A percentile compares a stretch with the other conserved stretches of the same genome.
phyloP scores from a whole-genome alignment of 116 monocot genomes.

The Posidonia oceanica region DNA sequence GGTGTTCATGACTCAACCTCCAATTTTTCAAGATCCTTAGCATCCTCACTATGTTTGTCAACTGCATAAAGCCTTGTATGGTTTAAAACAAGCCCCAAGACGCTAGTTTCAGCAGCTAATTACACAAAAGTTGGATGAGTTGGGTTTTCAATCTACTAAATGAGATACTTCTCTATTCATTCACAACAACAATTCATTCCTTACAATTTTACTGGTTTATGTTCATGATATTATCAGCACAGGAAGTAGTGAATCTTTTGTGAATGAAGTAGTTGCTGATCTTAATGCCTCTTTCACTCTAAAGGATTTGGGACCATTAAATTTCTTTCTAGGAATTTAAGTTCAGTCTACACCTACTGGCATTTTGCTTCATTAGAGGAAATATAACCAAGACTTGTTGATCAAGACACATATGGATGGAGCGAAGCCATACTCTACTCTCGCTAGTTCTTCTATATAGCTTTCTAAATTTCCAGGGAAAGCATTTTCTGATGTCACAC shows the following conservation, averaged over 20 bases:
- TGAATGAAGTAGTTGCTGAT: background rate
- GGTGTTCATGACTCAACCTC: background rate
- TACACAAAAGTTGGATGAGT: background rate
- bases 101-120: background rate
- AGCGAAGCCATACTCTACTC: background rate
- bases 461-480: background rate
- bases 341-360: background rate
- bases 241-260: background rate
- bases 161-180: background rate
- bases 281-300: background rate
- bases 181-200: background rate
- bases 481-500: background rate
- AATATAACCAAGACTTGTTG: background rate
- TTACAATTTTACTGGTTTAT: background rate
- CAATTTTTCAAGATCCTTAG: background rate
- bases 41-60: background rate
- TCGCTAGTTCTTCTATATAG: background rate
- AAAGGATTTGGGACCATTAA: background rate
- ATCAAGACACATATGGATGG: background rate
- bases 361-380: background rate
- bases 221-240: background rate
- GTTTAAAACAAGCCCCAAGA: conserved; percentile 9
- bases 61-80: too few relatives aligned
- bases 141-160: background rate
- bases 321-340: conserved; percentile 1